Conservation (phyloP, 2,329 filamentous ascomycete species). For the Aspergillus udagawae region DNA sequence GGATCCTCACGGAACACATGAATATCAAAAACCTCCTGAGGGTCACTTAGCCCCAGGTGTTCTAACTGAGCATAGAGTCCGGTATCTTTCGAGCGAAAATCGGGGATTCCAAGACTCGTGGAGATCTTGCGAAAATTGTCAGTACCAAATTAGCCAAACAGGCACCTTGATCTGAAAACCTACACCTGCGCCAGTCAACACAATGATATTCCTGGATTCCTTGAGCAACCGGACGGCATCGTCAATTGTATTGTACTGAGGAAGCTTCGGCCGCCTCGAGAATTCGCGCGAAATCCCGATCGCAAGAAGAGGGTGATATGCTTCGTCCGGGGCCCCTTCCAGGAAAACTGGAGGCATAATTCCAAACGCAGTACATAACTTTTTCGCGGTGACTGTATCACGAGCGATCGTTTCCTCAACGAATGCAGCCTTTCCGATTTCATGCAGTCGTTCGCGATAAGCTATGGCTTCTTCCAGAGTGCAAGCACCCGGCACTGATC, state of each 20-base stretch:
- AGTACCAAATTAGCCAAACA: not conserved
- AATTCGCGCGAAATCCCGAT: slow-evolving; percentile 77
- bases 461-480: slow-evolving; percentile 64
- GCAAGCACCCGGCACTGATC: slow-evolving; percentile 51
- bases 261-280: slow-evolving; percentile 73
- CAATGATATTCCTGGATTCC: slow-evolving; percentile 76
- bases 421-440: slow-evolving; percentile 74
- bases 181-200: slow-evolving; percentile 84
- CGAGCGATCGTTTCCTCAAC: slow-evolving; percentile 66
- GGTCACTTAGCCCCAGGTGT: slow-evolving; percentile 73
- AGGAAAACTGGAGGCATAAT: slow-evolving; percentile 71
- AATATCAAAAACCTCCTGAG: slow-evolving; percentile 95
- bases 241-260: slow-evolving; percentile 76
- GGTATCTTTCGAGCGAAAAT: slow-evolving; percentile 90
- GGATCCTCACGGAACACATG: slow-evolving; percentile 81
- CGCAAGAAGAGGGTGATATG: slow-evolving; percentile 70
- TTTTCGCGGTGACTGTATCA: slow-evolving; percentile 70
- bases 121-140: slow-evolving; percentile 58
- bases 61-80: slow-evolving; percentile 85
- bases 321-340: slow-evolving; percentile 66
- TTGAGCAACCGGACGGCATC: slow-evolving; percentile 78
- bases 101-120: slow-evolving; percentile 92
- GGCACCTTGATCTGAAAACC: slow-evolving; percentile 13
- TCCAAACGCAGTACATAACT: slow-evolving; percentile 81
- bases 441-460: slow-evolving; percentile 67